Percentiles rank a stretch among this genome's conserved stretches.
These are phyloP conservation scores for Eutrema japonicum DNA, from an alignment of 345 rosid genomes.

Conservation along the genomic window DNA sequence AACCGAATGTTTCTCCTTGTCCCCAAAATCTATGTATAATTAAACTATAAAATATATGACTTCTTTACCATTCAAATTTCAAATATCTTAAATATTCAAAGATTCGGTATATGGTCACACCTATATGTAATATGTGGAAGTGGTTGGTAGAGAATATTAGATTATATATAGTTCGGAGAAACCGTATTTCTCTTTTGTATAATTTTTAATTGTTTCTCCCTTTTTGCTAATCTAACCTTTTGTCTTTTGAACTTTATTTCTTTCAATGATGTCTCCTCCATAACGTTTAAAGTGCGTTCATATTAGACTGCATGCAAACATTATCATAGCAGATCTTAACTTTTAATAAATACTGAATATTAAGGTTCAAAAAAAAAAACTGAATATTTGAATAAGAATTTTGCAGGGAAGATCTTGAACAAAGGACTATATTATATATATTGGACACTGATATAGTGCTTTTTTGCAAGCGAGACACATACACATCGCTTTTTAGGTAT, in stretches of 20 bases:
- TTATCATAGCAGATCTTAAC: constrained; percentile 15
- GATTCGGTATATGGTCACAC: not conserved
- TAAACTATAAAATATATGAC: not conserved
- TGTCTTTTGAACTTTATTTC: constrained; percentile 22
- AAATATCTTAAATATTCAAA: not conserved
- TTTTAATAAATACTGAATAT: not conserved
- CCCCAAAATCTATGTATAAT: not conserved
- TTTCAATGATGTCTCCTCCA: constrained; percentile 4
- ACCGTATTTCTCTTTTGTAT: not conserved
- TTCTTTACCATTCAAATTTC: not conserved
- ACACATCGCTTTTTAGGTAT: not conserved
- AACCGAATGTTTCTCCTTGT: not conserved
- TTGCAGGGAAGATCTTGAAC: not conserved
- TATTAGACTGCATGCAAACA: constrained; percentile 33
- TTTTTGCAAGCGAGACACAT: not conserved
- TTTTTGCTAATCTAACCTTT: constrained; percentile 2
- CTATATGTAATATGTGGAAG: not conserved
- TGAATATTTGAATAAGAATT: not conserved
- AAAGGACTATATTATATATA: not conserved
- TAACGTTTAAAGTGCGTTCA: constrained; percentile 26
- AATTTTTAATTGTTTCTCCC: not conserved
- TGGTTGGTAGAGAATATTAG: constrained; percentile 4
- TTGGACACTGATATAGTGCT: not conserved
- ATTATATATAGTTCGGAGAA: constrained; percentile 17
- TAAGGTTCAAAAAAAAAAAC: not conserved